These are phyloP conservation scores for Vararia minispora DNA, from an alignment of 768 basidiomycete species.

Conservation along the genomic window DNA sequence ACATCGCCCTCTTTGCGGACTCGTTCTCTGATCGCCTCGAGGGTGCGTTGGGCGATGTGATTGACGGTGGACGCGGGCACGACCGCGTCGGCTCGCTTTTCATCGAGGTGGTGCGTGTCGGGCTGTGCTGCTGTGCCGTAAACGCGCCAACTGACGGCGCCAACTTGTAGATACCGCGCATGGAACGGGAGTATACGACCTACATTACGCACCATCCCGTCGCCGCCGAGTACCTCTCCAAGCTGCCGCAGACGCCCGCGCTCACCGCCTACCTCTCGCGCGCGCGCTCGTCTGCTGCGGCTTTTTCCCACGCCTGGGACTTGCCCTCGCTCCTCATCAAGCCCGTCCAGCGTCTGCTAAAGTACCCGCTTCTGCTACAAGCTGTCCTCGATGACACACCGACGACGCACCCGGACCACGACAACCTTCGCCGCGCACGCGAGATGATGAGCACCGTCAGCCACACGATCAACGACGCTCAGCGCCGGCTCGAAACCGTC, in stretches of 20 bases:
- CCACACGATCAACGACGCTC: conserved; percentile 66
- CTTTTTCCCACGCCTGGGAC: conserved; percentile 84
- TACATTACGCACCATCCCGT: conserved; percentile 76
- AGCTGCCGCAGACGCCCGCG: conserved; percentile 39
- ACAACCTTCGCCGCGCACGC: conserved; percentile 40
- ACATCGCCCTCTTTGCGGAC: conserved; percentile 66
- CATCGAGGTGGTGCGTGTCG: conserved; percentile 45
- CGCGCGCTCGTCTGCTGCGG: conserved; percentile 54
- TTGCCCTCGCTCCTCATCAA: conserved; percentile 91
- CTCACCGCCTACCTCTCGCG: conserved; percentile 56
- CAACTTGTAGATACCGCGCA: conserved; percentile 43
- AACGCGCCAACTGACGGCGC: conserved; percentile 6
- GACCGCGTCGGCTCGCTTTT: conserved; percentile 66
- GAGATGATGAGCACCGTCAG: conserved; percentile 62
- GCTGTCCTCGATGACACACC: conserved; percentile 71
- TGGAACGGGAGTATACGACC: conserved; percentile 63
- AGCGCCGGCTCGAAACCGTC: conserved; percentile 68
- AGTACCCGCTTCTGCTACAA: conserved; percentile 79
- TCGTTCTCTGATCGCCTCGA: conserved; percentile 54
- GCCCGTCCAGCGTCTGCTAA: conserved; percentile 91
- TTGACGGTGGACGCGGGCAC: conserved; percentile 56
- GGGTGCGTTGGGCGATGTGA: conserved; percentile 46
- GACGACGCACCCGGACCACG: conserved; percentile 55
- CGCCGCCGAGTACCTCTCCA: conserved; percentile 57
- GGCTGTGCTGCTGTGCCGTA: background rate